Evolutionary conservation across 345 rosid species (phyloP).

Genomic region (Populus alba): DNA sequence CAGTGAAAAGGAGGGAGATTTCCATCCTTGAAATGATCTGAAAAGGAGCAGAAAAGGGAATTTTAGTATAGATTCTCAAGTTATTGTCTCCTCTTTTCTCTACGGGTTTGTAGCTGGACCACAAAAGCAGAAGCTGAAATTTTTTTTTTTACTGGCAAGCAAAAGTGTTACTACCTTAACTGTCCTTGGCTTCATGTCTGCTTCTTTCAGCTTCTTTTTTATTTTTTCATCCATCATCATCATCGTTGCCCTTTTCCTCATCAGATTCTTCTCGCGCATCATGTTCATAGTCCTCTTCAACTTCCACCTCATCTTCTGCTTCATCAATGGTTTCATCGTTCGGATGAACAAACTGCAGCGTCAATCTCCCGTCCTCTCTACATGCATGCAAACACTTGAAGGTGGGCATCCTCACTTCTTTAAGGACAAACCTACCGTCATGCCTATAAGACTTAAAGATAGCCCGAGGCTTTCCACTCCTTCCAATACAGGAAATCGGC

Average conservation of each 20-base stretch:
- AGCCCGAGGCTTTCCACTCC: constrained; percentile 63
- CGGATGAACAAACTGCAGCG: constrained; percentile 65
- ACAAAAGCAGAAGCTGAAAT: background rate
- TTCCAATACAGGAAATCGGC: constrained; percentile 68
- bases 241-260: constrained; percentile 8
- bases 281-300: constrained; percentile 2
- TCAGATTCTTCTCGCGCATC: constrained; percentile 1
- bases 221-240: background rate
- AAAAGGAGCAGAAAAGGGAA: background rate
- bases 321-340: constrained; percentile 43
- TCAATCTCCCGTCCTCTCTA: constrained; percentile 77
- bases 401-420: constrained; percentile 65
- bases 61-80: background rate
- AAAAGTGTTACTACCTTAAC: background rate
- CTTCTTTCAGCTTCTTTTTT: background rate
- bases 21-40: background rate
- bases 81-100: background rate
- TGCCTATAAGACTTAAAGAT: constrained; percentile 70
- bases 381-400: constrained; percentile 70
- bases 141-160: background rate
- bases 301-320: constrained; percentile 18
- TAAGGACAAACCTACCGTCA: constrained; percentile 77
- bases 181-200: background rate
- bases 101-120: background rate
- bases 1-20: background rate